Base-by-base conservation (phyloP, 2,329 filamentous ascomycete genomes). In the Sporothrix humicola region DNA sequence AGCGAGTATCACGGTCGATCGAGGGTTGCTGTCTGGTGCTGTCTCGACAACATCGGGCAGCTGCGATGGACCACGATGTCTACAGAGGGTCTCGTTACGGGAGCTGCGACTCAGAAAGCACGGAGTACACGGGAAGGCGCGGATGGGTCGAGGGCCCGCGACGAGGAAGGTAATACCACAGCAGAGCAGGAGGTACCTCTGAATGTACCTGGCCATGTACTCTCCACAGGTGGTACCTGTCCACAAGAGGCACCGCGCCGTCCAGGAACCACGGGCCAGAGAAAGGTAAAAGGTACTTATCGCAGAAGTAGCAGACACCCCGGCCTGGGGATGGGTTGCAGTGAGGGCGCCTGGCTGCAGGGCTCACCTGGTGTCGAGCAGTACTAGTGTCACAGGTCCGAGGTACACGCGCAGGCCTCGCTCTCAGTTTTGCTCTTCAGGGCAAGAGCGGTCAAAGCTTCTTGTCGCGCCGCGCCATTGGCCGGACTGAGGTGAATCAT, bases 371-470 rank as follows among this genome's bases (percentile, higher is more conserved):
- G 54, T 58, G 20, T 58, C 10, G 20, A 26, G 20, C 37, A 61
- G 58, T 63, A 72, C 71, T 26, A 54, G 31, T 2, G n/a, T n/a
- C 20, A n/a, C 61, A 58, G 6, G 71, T 72, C 59, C 13, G 58
- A 56, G 70, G 31, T 72, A 72, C 70, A 13, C 26, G n/a, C 8
- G 10, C 15, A 4, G 4, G 2, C 31, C 26, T 5, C 31, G 8
- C 37, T n/a, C 17, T 37, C 31, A 44, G 61, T 13, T 13, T 9
- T 10, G 15, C 42, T 48, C 63, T 50, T 13, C 10, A 46, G 17
- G 69, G 69, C 69, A 63, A 17, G 20, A 26, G 69, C 56, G 58
- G 70, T 66, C 59, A 65, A 72, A 66, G 70, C 59, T 72, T 72
- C 59, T 58, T 65, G 13, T 58, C 46, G 58, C 58, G 46, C 44